These are phyloP conservation scores for Monosporascus sp. DNA, from an alignment of 2,329 filamentous ascomycete species.

Conservation along the genomic window DNA sequence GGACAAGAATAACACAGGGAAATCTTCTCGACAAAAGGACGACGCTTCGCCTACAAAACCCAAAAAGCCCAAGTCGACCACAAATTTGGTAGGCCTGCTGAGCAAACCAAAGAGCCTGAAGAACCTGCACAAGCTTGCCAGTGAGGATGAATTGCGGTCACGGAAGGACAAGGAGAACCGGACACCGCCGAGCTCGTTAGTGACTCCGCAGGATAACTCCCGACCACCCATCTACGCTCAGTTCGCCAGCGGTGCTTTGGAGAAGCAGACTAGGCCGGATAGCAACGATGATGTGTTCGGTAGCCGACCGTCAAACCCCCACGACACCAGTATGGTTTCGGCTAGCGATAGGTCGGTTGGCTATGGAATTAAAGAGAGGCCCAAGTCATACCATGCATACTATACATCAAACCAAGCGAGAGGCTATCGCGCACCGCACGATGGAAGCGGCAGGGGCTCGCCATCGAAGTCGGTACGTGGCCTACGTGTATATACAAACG, in stretches of 20 bases:
- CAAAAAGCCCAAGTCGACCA: conserved; percentile 77
- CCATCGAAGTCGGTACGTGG: conserved; percentile 35
- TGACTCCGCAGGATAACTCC: conserved; percentile 32
- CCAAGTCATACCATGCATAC: conserved; percentile 44
- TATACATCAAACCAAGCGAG: conserved; percentile 19
- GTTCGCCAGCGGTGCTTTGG: conserved; percentile 46
- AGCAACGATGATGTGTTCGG: conserved; percentile 6
- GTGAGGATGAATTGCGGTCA: conserved; percentile 45
- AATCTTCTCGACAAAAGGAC: conserved; percentile 32
- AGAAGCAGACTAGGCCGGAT: conserved; percentile 13
- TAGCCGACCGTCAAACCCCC: not conserved
- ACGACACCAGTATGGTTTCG: conserved; percentile 6
- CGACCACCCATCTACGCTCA: conserved; percentile 77
- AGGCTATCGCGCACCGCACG: conserved; percentile 10
- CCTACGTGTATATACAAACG: conserved; percentile 34
- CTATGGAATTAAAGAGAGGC: conserved; percentile 35
- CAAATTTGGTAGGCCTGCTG: conserved; percentile 73
- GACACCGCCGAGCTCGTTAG: conserved; percentile 49
- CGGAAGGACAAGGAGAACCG: conserved; percentile 77
- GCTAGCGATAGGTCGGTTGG: conserved; percentile 14
- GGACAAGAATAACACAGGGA: conserved; percentile 22
- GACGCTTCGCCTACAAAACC: conserved; percentile 51
- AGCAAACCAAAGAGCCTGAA: conserved; percentile 69
- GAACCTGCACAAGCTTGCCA: conserved; percentile 49
- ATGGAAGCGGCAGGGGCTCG: conserved; percentile 18